A percentile compares a stretch with the other conserved stretches of the same genome.
Conservation (phyloP, 805 yeast species). For the Pichia eremophila region DNA sequence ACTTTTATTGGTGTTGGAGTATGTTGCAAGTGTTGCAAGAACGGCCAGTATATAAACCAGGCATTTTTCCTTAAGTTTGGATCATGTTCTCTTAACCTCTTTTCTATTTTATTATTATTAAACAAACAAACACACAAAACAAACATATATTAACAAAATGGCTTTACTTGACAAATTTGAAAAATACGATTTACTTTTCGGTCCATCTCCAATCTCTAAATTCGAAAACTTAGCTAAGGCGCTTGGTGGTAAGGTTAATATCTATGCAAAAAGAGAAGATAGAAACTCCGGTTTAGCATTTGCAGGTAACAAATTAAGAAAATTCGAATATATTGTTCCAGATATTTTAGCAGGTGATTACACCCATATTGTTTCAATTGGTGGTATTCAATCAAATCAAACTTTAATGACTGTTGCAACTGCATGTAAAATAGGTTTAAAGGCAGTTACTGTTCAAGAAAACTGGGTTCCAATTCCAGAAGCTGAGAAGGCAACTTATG, state of each 20-base stretch:
- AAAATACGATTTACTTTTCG: slow-evolving; percentile 25
- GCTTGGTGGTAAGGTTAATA: slow-evolving; percentile 26
- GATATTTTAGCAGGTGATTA: slow-evolving; percentile 27
- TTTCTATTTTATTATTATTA: background rate
- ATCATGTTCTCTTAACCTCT: no score
- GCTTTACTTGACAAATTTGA: slow-evolving; percentile 16
- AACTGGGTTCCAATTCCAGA: slow-evolving; percentile 30
- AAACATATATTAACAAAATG: slow-evolving; percentile 1
- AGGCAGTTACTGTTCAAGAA: slow-evolving; percentile 29
- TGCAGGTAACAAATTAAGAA: slow-evolving; percentile 28
- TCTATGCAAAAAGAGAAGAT: slow-evolving; percentile 28
- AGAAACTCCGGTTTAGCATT: slow-evolving; percentile 28
- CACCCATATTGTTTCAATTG: slow-evolving; percentile 28
- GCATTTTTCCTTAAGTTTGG: no score
- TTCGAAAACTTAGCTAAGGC: slow-evolving; percentile 22
- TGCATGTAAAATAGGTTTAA: slow-evolving; percentile 28
- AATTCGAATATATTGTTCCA: slow-evolving; percentile 27
- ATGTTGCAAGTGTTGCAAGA: no score
- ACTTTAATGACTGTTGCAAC: slow-evolving; percentile 30
- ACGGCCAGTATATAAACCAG: no score
- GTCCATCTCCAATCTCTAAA: slow-evolving; percentile 28
- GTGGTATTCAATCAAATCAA: slow-evolving; percentile 29
- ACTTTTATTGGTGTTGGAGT: no score
- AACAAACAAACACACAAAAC: background rate
- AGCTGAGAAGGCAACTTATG: slow-evolving; percentile 22